Percentiles rank a stretch among this genome's conserved stretches.
phyloP scores from a whole-genome alignment of 2,329 filamentous ascomycete species.

The Berkeleyomyces rouxiae region DNA sequence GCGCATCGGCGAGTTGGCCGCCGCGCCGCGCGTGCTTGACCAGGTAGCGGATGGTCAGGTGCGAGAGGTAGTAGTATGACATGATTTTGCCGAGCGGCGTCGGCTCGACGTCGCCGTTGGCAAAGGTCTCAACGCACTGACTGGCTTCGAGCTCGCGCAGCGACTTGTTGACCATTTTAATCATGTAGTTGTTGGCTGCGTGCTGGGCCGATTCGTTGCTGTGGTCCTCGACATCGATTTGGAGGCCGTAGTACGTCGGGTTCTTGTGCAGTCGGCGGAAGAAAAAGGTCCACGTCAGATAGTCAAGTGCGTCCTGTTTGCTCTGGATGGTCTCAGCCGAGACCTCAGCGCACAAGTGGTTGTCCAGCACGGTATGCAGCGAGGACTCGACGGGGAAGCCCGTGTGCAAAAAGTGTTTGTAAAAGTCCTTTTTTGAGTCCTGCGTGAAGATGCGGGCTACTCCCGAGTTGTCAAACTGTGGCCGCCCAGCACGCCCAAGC shows the following conservation, averaged over 20 bases:
- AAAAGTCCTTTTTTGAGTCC: slow-evolving; percentile 95
- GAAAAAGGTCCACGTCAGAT: slow-evolving; percentile 98
- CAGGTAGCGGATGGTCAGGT: slow-evolving; percentile 81
- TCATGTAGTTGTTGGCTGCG: slow-evolving; percentile 85
- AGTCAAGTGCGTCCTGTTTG: slow-evolving; percentile 94
- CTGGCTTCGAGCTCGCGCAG: slow-evolving; percentile 68
- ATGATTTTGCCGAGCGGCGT: slow-evolving; percentile 95
- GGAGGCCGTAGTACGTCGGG: slow-evolving; percentile 89
- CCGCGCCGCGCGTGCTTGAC: slow-evolving; percentile 57
- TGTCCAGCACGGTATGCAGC: slow-evolving; percentile 87
- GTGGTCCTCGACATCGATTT: slow-evolving; percentile 49
- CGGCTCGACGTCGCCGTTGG: slow-evolving; percentile 76
- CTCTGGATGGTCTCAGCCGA: slow-evolving; percentile 83
- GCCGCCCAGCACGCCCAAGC: slow-evolving; percentile 85
- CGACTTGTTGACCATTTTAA: slow-evolving; percentile 77
- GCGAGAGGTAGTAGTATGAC: slow-evolving; percentile 97
- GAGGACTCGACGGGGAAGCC: slow-evolving; percentile 96
- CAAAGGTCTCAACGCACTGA: slow-evolving; percentile 64
- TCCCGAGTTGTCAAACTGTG: slow-evolving; percentile 90
- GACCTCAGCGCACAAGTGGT: slow-evolving; percentile 89
- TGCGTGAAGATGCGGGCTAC: slow-evolving; percentile 97
- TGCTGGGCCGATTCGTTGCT: slow-evolving; percentile 44
- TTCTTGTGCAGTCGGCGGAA: slow-evolving; percentile 96
- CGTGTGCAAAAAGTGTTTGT: slow-evolving; percentile 97
- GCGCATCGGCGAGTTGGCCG: slow-evolving; percentile 63